These are phyloP conservation scores for Ophiostoma ulmi DNA, from an alignment of 2,329 filamentous ascomycete genomes.

Conservation along the genomic window DNA sequence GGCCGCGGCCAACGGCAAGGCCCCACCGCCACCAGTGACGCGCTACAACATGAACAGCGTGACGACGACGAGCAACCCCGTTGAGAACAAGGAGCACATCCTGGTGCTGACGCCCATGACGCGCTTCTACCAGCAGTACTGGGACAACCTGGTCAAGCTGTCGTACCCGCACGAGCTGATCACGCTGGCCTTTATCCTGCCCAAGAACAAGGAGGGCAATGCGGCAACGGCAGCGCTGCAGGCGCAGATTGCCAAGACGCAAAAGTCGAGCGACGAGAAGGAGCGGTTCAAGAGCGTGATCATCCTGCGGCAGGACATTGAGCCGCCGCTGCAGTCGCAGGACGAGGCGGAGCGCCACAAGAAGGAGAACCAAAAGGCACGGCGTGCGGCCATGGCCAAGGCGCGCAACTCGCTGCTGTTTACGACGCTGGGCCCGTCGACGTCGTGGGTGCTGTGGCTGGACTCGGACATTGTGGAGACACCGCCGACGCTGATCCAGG, in stretches of 20 bases:
- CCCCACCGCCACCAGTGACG: conserved; percentile 66
- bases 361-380: conserved; percentile 78
- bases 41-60: conserved; percentile 95
- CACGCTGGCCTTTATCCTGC: conserved; percentile 91
- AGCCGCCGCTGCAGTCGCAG: conserved; percentile 73
- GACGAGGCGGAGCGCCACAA: conserved; percentile 87
- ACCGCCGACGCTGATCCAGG: conserved; percentile 78
- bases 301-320: conserved; percentile 92
- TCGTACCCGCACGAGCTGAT: conserved; percentile 91
- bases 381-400: conserved; percentile 84
- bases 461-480: conserved; percentile 90
- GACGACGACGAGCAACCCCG: conserved; percentile 70
- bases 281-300: conserved; percentile 87
- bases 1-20: conserved; percentile 46
- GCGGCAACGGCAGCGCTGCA: conserved; percentile 77
- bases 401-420: conserved; percentile 93
- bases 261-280: conserved; percentile 68
- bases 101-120: conserved; percentile 90
- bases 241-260: conserved; percentile 76
- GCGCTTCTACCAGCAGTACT: conserved; percentile 90
- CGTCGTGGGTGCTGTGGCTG: conserved; percentile 95
- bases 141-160: conserved; percentile 83
- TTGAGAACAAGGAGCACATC: conserved; percentile 75
- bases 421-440: conserved; percentile 83
- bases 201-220: conserved; percentile 89